Evolutionary conservation across 2,329 filamentous ascomycete genomes (phyloP), one percentile per base, ranked within the genome.

Genomic region (Cercospora zeae-maydis): DNA sequence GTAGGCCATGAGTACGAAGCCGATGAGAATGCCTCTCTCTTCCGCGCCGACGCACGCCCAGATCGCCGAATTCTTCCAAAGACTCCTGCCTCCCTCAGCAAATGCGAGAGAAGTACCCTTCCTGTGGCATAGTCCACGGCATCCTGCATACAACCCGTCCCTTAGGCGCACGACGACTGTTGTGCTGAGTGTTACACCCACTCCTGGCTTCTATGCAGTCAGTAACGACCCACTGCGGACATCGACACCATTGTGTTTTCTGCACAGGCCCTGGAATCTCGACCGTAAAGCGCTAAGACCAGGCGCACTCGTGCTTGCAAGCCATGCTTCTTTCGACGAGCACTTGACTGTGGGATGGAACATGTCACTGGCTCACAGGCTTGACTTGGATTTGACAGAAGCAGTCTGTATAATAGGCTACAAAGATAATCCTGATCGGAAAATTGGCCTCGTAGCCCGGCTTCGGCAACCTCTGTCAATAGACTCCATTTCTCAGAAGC

Each of bases 341-440:
- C 61, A 74, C 10, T 64, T 78, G 37, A 78, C 76, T 2, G 74
- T 77, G 6, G 77, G 76, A 7, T 78, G 73, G 71, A 79, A 78
- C 47, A 58, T 67, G 3, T 68, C 68, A 5, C 64, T 78, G 16
- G 75, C 75, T 16, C 65, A 42, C 45, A 71, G 72, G 3, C 63
- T 78, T 9, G 73, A 72, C 3, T 65, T 78, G 53, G 63, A 72
- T 31, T 58, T 73, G 3, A 54, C 47, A 0, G 64, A 70, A 27
- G 72, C 72, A 39, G 56, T 74, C 3, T 76, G 75, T 59, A 66
- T 78, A 4, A 73, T 76, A 59, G 76, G 77, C 10, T 78, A 78
- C 64, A 78, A 77, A 61, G 74, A 73, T 16, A 74, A 78, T 56
- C 58, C 73, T 5, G 71, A 74, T 16, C 69, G 76, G 31, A 75